phyloP scores from a whole-genome alignment of 139 green algal genomes.

The Tetraselmis chui region DNA sequence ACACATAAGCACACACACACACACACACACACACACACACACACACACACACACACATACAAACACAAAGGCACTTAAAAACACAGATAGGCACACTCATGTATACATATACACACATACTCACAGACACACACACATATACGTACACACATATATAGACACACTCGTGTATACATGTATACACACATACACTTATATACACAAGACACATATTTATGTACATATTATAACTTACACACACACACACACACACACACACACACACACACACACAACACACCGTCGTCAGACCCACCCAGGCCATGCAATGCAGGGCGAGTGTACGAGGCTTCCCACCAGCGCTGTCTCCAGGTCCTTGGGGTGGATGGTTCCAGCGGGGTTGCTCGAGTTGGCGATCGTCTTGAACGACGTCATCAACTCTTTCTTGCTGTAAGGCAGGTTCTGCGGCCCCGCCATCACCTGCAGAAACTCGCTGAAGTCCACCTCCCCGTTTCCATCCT shows the following conservation, averaged over 20 bases:
- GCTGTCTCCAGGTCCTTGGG: not conserved
- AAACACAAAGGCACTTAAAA: too few species aligned
- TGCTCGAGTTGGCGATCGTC: slow-evolving; percentile 4
- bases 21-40: too few species aligned
- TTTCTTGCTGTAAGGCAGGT: not conserved
- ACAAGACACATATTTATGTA: not conserved
- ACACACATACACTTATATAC: not conserved
- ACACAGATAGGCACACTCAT: too few species aligned
- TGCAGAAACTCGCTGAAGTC: slow-evolving; percentile 31
- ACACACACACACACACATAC: too few species aligned
- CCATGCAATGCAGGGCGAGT: not conserved
- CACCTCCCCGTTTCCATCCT: slow-evolving; percentile 19
- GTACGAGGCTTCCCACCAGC: not conserved
- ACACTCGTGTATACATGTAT: not conserved
- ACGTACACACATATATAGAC: not conserved
- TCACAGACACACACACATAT: too few species aligned
- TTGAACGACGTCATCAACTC: slow-evolving; percentile 11
- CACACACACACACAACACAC: not conserved
- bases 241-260: not conserved
- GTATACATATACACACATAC: too few species aligned
- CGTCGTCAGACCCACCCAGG: not conserved
- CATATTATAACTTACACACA: not conserved
- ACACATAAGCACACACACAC: too few species aligned
- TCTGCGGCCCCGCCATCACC: slow-evolving; percentile 5
- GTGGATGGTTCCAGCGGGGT: not conserved